A percentile compares a stretch with the other conserved stretches of the same genome.
phyloP scores from a whole-genome alignment of 306 rosid species.

The Acacia melanoxylon region DNA sequence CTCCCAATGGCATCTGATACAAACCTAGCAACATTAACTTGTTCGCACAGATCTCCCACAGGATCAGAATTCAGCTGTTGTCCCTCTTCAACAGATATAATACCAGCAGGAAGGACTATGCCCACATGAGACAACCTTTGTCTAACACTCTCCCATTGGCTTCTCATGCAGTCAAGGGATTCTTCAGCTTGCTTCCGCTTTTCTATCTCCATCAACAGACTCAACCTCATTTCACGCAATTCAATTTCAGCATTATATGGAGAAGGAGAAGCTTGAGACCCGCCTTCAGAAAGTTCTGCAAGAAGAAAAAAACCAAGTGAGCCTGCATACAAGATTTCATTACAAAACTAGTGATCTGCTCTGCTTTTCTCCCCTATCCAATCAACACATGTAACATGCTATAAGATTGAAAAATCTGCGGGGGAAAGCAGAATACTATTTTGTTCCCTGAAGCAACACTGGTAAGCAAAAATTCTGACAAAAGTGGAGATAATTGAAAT shows the following conservation, averaged over 20 bases:
- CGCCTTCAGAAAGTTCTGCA: constrained; percentile 72
- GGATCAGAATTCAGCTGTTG: constrained; percentile 58
- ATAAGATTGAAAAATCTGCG: background rate
- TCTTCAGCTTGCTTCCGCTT: constrained; percentile 91
- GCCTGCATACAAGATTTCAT: constrained; percentile 22
- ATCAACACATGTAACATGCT: background rate
- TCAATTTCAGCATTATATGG: constrained; percentile 53
- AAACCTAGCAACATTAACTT: constrained; percentile 80
- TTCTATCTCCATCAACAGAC: constrained; percentile 75
- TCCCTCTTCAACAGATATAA: constrained; percentile 37
- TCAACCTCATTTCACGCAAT: constrained; percentile 69
- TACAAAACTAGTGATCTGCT: background rate
- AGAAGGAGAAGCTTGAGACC: constrained; percentile 45
- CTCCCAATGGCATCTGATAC: constrained; percentile 78
- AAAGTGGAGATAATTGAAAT: background rate
- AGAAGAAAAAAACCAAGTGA: constrained; percentile 27
- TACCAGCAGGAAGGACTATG: constrained; percentile 64
- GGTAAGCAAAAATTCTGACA: background rate
- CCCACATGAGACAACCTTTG: constrained; percentile 63
- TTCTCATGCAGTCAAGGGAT: constrained; percentile 54
- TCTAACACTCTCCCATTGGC: constrained; percentile 78
- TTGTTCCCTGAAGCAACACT: background rate
- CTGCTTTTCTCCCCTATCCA: background rate
- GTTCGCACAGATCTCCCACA: constrained; percentile 68
- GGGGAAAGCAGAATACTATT: background rate